phyloP scores from a whole-genome alignment of 1,139 yeast genomes.

The Yamadazyma conglobata region DNA sequence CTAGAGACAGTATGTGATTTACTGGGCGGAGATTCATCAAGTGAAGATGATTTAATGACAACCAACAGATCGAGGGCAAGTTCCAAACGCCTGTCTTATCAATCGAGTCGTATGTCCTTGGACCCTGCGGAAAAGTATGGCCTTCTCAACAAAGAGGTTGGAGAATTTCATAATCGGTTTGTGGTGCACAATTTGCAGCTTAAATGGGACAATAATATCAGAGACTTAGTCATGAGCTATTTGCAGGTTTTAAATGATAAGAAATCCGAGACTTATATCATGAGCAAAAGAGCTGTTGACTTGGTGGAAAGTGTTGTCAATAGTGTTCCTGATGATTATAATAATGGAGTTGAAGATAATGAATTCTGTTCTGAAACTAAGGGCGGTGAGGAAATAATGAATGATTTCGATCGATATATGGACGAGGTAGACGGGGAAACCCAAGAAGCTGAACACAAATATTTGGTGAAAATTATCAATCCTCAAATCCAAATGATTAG shows the following conservation, averaged over 20 bases:
- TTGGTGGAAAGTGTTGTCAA: conserved; percentile 46
- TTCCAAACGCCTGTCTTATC: conserved; percentile 22
- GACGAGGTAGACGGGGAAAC: conserved; percentile 22
- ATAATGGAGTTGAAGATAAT: conserved; percentile 14
- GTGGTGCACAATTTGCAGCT: conserved; percentile 73
- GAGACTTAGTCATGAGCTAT: conserved; percentile 62
- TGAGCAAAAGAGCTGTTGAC: conserved; percentile 70
- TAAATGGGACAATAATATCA: conserved; percentile 71
- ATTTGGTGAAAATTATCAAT: conserved; percentile 38
- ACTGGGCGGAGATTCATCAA: conserved; percentile 10
- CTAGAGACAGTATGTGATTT: conserved; percentile 14
- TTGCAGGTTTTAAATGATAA: conserved; percentile 58
- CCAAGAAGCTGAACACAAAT: conserved; percentile 37
- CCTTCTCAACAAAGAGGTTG: conserved; percentile 24
- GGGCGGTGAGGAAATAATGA: conserved; percentile 32
- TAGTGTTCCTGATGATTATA: conserved; percentile 14
- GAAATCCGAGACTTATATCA: conserved; percentile 54
- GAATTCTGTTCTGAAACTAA: conserved; percentile 17
- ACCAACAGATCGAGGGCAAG: conserved; percentile 9
- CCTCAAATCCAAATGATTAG: conserved; percentile 44
- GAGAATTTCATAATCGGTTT: conserved; percentile 67
- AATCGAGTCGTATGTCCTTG: conserved; percentile 24
- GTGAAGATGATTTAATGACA: conserved; percentile 9
- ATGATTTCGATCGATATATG: conserved; percentile 31
- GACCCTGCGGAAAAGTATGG: conserved; percentile 31